Base-by-base conservation (phyloP, 2,329 filamentous ascomycete genomes). In the Macrophomina tecta region DNA sequence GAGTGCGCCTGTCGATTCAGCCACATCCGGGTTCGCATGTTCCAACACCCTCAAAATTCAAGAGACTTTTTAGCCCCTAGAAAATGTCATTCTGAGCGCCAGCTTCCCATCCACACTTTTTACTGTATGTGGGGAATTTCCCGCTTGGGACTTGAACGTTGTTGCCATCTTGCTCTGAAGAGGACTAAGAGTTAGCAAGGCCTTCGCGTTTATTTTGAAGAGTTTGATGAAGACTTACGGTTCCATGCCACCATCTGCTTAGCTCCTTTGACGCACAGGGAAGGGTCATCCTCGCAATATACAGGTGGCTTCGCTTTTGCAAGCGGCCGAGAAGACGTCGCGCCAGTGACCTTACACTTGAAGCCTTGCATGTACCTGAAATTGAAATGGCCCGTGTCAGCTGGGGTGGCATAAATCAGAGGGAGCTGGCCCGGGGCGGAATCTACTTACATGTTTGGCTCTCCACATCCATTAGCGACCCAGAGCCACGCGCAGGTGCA, bases 191-290 rank as follows among this genome's bases (percentile, higher is more conserved):
- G n/a, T 51, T 12, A 38, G 51, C 18, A 55, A 7, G 30, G 3
- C 4, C 14, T 3, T 9, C 11, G 8, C 6, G 7, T 0, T 28
- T 7, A 12, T 42, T 46, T 23, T 16, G 36, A 11, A 14, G n/a
- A 4, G 14, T 34, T 5, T 9, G 3, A 34, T 14, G 16, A 30
- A n/a, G 6, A 30, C 56, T 48, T 36, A 61, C 56, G 82, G 64
- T 84, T 78, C 79, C 80, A 84, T 1, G 77, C 82, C 65, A 84
- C 80, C 78, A 84, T 84, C 71, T 85, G 83, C 73, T 85, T 85
- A 0, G 83, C 81, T 0, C 83, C 82, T 14, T 76, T 69, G 14
- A 84, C 77, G 61, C 83, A 85, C 53, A 80, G 79, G 42, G 72
- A 76, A 12, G 70, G 67, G 42, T 83, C 76, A 18, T 79, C 77